These are phyloP conservation scores for Trametes pubescens DNA, from an alignment of 1,284 basidiomycete species.

Conservation along the genomic window DNA sequence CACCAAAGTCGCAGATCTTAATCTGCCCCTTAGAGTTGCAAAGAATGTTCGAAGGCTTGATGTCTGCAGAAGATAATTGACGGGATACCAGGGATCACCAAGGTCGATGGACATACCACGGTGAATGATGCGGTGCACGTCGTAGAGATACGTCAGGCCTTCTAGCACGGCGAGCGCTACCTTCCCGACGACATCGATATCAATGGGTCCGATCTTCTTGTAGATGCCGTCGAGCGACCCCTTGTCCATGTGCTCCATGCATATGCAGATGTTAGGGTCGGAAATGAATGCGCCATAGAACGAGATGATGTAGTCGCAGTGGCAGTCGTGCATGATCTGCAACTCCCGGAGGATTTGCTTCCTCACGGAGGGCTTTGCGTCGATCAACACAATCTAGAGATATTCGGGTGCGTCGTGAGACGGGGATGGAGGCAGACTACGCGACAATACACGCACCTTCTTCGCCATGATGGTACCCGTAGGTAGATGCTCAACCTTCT, in stretches of 20 bases:
- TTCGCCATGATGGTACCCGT: conserved; percentile 93
- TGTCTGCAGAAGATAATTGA: conserved; percentile 68
- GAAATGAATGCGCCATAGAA: conserved; percentile 97
- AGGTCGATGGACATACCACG: conserved; percentile 66
- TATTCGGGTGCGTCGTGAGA: conserved; percentile 8
- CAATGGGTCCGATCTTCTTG: conserved; percentile 90
- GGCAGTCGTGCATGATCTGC: conserved; percentile 98
- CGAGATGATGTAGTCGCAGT: conserved; percentile 92
- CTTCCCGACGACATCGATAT: conserved; percentile 89
- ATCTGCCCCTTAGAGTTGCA: conserved; percentile 94
- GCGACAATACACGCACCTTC: conserved; percentile 68
- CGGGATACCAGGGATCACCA: neutral
- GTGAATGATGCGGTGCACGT: conserved; percentile 99
- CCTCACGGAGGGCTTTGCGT: conserved; percentile 95
- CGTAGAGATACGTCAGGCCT: conserved; percentile 97
- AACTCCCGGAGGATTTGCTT: conserved; percentile 98
- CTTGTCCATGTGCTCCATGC: conserved; percentile 98
- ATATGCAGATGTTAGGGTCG: conserved; percentile 98
- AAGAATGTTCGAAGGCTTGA: conserved; percentile 98
- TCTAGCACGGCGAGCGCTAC: conserved; percentile 94
- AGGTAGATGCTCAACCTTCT: conserved; percentile 93
- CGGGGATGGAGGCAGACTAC: neutral
- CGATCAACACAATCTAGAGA: conserved; percentile 92
- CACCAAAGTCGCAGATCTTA: conserved; percentile 99
- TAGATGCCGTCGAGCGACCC: conserved; percentile 93